Conservation (phyloP, 2,329 filamentous ascomycete genomes). For the Colletotrichum musae region DNA sequence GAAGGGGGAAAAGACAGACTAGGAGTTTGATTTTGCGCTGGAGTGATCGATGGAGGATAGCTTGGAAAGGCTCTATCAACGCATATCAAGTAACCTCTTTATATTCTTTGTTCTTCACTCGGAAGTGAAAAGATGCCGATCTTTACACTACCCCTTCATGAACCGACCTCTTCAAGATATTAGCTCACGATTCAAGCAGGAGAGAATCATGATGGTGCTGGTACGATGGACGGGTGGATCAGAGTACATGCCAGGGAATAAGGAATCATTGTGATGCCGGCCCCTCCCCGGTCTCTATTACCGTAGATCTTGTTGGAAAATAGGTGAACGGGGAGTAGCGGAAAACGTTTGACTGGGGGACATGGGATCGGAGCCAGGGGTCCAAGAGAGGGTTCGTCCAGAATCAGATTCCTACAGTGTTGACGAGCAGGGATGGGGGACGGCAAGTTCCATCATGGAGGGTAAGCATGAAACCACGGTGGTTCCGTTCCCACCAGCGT, state of each 20-base stretch:
- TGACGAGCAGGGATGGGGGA: not conserved
- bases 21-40: not conserved
- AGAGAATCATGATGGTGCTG: not conserved
- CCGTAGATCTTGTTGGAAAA: not conserved
- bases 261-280: not conserved
- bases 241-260: not conserved
- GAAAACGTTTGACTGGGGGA: not conserved
- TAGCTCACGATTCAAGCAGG: no score
- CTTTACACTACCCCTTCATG: no score
- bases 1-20: not conserved
- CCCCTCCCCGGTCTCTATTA: no score
- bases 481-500: not conserved
- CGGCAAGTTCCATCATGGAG: not conserved
- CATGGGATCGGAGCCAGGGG: not conserved
- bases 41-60: no score
- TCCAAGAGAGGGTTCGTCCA: not conserved
- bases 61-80: no score
- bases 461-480: not conserved
- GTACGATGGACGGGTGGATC: not conserved
- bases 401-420: slow-evolving; percentile 3
- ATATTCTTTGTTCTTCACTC: no score
- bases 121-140: no score
- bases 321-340: not conserved
- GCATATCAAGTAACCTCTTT: no score
- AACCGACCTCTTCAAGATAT: no score